Percentiles rank a stretch among this genome's conserved stretches.
Evolutionary conservation across 768 basidiomycete genomes (phyloP).

Genomic region (Mycena filopes): DNA sequence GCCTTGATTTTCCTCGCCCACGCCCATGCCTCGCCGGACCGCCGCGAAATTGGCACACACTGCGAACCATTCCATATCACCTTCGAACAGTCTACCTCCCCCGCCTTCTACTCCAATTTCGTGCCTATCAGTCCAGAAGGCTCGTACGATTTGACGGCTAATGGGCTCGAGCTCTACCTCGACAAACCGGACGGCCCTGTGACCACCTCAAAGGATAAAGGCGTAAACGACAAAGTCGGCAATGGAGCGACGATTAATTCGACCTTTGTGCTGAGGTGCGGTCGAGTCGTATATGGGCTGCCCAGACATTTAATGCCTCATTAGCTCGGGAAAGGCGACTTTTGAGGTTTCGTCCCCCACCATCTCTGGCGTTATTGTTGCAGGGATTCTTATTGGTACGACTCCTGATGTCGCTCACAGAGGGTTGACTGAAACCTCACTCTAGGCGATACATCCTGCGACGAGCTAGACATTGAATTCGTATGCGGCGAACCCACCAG

Average conservation of each 20-base stretch:
- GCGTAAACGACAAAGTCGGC: constrained; percentile 44
- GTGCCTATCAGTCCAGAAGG: constrained; percentile 19
- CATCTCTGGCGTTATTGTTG: constrained; percentile 50
- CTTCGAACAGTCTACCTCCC: constrained; percentile 9
- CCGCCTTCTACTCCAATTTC: constrained; percentile 13
- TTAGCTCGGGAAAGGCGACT: constrained; percentile 47
- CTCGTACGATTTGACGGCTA: constrained; percentile 37
- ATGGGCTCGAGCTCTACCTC: constrained; percentile 45
- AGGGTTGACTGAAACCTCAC: not conserved
- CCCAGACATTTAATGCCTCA: constrained; percentile 15
- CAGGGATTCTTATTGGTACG: constrained; percentile 54
- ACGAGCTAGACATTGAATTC: constrained; percentile 57
- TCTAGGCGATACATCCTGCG: constrained; percentile 34
- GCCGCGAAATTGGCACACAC: not conserved
- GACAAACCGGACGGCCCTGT: constrained; percentile 40
- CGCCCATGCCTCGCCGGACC: not conserved
- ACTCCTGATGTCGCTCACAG: constrained; percentile 16
- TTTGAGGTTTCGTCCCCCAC: constrained; percentile 45
- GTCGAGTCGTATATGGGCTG: not conserved
- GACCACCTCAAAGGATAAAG: constrained; percentile 33
- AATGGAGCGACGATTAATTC: constrained; percentile 51
- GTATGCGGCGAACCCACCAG: constrained; percentile 48
- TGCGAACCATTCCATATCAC: constrained; percentile 11
- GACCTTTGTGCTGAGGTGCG: constrained; percentile 45
- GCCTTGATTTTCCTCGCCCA: not conserved